Evolutionary conservation across 306 rosid species (phyloP).

Genomic region (Ziziphus jujuba): DNA sequence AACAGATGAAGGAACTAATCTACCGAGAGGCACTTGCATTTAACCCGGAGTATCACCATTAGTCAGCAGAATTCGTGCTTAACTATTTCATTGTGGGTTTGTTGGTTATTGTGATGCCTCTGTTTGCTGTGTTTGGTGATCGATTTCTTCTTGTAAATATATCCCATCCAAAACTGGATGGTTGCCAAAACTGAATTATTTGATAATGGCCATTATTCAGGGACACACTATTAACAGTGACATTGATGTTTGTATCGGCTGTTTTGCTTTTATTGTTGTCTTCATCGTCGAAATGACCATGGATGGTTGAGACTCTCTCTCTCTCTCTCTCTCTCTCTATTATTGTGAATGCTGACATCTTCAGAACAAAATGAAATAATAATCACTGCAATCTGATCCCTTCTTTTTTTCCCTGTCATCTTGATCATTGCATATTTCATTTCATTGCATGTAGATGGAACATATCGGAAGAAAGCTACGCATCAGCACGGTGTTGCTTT

Average conservation of each 20-base stretch:
- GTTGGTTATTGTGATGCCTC: constrained; percentile 37
- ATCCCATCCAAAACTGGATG: constrained; percentile 57
- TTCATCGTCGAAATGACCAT: constrained; percentile 38
- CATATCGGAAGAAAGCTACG: no score
- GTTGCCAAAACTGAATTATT: constrained; percentile 39
- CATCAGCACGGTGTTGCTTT: no score
- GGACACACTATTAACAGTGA: constrained; percentile 36
- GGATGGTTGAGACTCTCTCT: constrained; percentile 12
- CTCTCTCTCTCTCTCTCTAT: no score
- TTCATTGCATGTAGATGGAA: no score
- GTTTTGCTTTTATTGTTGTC: constrained; percentile 33
- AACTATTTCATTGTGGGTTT: constrained; percentile 28
- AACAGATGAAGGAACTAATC: constrained; percentile 95
- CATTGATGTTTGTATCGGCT: constrained; percentile 38
- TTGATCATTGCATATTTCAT: no score
- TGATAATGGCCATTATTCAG: constrained; percentile 32
- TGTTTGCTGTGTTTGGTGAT: constrained; percentile 40
- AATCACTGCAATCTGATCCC: neutral
- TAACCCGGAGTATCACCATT: constrained; percentile 80
- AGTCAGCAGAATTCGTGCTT: constrained; percentile 31
- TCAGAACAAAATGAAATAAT: neutral
- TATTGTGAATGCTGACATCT: neutral
- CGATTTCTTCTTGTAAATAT: constrained; percentile 52
- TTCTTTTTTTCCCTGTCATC: no score
- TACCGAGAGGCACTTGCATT: constrained; percentile 92